Evolutionary conservation across 2,329 filamentous ascomycete species (phyloP), one percentile per base, ranked within the genome.

Genomic region (Fusarium odoratissimum): DNA sequence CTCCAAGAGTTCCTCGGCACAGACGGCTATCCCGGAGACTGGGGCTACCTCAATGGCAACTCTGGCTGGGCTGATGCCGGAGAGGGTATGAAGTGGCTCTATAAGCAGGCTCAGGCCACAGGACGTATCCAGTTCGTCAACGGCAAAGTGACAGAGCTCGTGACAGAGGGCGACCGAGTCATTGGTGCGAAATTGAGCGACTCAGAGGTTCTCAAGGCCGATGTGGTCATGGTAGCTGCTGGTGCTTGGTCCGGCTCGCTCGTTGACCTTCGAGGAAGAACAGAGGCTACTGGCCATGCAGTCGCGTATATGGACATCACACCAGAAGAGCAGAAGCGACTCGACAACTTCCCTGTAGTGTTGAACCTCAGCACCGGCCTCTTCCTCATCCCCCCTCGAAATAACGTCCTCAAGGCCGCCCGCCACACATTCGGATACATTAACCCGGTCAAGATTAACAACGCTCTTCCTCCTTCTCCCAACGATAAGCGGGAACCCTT

Each of bases 211-310:
- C 69, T 83, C 11, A 83, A 82, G 8, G 93, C 92, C 4, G 92
- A 94, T 65, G 86, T 97, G 12, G 91, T 93, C 38, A 86, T 98
- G 61, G 86, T 97, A 5, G 95, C 95, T 0, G 91, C 95, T 0
- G 95, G 95, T 21, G 95, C 95, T 8, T 98, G 95, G 95, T 94
- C 93, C 5, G 89, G 91, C 5, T 87, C 89, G 3, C 86, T 98
- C 28, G 83, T 98, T 62, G 93, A 97, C 80, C 85, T 98, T 2
- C 86, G 91, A 51, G 93, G 94, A 31, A 89, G 93, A 48, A 91
- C 91, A 42, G 89, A 92, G 71, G 93, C 95, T 5, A 97, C 94
- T 0, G 95, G 94, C 19, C 95, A 98, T 77, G 89, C 90, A 1
- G 80, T 98, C 31, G 92, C 89, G 17, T 98, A 97, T 83, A 84